Evolutionary conservation across 2,329 filamentous ascomycete genomes (phyloP).

Genomic region (Alternaria sp.): DNA sequence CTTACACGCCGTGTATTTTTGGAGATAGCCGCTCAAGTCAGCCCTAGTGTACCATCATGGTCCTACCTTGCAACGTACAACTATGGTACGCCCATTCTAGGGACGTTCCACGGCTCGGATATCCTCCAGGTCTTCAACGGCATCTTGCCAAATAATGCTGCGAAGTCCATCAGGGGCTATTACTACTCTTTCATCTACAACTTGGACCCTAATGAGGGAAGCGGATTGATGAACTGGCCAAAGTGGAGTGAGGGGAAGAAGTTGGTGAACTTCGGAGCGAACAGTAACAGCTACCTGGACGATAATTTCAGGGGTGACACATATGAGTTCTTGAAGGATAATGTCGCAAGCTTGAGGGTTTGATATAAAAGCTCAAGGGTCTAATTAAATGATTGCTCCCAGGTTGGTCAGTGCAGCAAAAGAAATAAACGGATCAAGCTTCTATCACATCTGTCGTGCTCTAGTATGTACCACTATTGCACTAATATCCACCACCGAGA

Average conservation of each 20-base stretch:
- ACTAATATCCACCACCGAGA: conserved; percentile 23
- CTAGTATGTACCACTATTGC: not conserved
- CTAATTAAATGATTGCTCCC: not conserved
- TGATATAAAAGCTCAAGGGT: conserved; percentile 4
- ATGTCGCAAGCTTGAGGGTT: conserved; percentile 30
- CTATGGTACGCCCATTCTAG: conserved; percentile 74
- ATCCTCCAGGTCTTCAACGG: conserved; percentile 74
- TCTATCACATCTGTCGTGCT: not conserved
- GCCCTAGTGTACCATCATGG: conserved; percentile 71
- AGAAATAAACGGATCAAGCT: not conserved
- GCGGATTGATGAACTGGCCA: conserved; percentile 60
- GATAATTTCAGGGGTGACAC: conserved; percentile 61
- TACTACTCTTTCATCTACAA: conserved; percentile 77
- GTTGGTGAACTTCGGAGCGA: conserved; percentile 61
- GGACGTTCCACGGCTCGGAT: conserved; percentile 78
- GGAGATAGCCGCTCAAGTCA: conserved; percentile 53
- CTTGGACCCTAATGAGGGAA: conserved; percentile 71
- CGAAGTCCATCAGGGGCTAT: conserved; percentile 69
- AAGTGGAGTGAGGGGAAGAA: conserved; percentile 61
- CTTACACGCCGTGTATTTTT: conserved; percentile 74
- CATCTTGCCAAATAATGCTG: conserved; percentile 68
- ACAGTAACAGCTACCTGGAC: conserved; percentile 49
- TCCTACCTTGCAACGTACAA: conserved; percentile 78
- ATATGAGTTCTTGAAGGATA: conserved; percentile 54
- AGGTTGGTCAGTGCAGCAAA: not conserved